phyloP scores from a whole-genome alignment of 768 basidiomycete species.

The Kwoniella heveanensis region DNA sequence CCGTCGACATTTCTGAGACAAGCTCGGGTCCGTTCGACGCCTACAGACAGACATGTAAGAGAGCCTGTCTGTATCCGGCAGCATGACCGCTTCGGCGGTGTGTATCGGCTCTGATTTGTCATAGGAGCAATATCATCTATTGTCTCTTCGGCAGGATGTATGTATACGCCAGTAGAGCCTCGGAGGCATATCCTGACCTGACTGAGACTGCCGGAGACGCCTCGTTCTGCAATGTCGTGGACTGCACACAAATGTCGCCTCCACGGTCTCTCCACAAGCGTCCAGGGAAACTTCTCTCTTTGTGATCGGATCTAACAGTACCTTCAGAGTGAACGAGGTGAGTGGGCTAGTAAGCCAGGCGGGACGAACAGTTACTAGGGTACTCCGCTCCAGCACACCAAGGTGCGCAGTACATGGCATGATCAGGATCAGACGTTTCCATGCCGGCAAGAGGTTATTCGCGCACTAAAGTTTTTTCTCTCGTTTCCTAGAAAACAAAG shows the following conservation, averaged over 20 bases:
- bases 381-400: neutral
- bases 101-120: neutral
- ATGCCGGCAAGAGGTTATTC: no score
- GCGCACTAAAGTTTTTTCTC: neutral
- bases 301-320: no score
- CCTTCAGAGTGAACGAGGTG: neutral
- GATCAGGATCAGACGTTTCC: neutral
- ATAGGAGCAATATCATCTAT: neutral
- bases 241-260: neutral
- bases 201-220: neutral
- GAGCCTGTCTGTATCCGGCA: neutral
- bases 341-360: neutral
- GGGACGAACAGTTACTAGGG: no score
- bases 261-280: neutral
- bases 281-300: no score
- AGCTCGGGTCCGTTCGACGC: neutral
- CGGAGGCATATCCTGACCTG: neutral
- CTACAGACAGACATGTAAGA: neutral
- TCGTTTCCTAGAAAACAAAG: no score
- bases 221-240: neutral
- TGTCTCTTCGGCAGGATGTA: no score
- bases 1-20: neutral
- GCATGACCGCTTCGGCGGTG: neutral
- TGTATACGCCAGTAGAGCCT: neutral
- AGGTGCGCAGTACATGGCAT: neutral